Conservation (phyloP, 768 basidiomycete species). For the Coprinopsis cinerea region DNA sequence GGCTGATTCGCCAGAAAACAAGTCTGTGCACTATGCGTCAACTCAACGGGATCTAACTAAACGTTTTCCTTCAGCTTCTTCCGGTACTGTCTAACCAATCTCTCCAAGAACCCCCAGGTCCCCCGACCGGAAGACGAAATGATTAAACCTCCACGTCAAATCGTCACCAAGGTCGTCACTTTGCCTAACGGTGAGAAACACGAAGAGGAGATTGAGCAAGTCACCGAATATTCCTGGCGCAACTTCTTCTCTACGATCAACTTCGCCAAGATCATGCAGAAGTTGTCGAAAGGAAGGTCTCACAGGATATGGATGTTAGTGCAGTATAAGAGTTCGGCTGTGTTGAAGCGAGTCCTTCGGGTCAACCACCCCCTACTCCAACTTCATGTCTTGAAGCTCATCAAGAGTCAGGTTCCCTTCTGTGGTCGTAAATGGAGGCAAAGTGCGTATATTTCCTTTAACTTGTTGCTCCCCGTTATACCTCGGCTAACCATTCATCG, state of each 20-base stretch:
- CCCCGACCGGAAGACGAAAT: slow-evolving; percentile 61
- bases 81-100: slow-evolving; percentile 81
- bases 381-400: slow-evolving; percentile 90
- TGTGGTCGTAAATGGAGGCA: slow-evolving; percentile 98
- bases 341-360: slow-evolving; percentile 89
- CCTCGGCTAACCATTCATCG: too few species aligned
- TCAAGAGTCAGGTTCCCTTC: slow-evolving; percentile 98
- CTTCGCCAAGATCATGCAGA: slow-evolving; percentile 97
- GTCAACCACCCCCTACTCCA: slow-evolving; percentile 94
- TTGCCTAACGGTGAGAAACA: slow-evolving; percentile 70
- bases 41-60: not conserved
- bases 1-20: slow-evolving; percentile 82
- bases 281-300: slow-evolving; percentile 89
- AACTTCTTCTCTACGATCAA: slow-evolving; percentile 98
- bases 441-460: slow-evolving; percentile 44
- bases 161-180: slow-evolving; percentile 46
- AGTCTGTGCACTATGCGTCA: slow-evolving; percentile 36
- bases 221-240: slow-evolving; percentile 94
- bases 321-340: slow-evolving; percentile 98
- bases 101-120: slow-evolving; percentile 59
- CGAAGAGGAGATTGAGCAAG: slow-evolving; percentile 86
- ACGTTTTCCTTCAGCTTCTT: slow-evolving; percentile 70
- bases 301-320: slow-evolving; percentile 95
- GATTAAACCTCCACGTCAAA: slow-evolving; percentile 53
- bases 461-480: too few species aligned